Base-by-base conservation (phyloP, 495 filamentous ascomycete species). In the Penicillium angulare region DNA sequence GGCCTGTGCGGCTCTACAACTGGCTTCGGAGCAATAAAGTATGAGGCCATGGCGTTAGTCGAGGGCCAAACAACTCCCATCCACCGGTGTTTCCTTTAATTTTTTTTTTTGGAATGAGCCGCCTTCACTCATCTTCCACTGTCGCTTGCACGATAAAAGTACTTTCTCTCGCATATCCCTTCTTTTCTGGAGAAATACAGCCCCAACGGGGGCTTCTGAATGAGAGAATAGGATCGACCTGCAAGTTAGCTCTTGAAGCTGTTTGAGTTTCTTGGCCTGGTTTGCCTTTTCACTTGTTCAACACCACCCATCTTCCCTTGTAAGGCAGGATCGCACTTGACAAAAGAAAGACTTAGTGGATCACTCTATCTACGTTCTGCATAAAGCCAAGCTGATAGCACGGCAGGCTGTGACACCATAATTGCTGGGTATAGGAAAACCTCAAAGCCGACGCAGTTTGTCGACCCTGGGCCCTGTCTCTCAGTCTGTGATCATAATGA, bases 301-400 rank as follows among this genome's bases (percentile, higher is more conserved):
- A 48, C 24, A 34, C 26, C 41, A 49, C 36, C 34, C 43, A 34
- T 18, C 32, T 38, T 43, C 48, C 31, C 38, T 40, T 31, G 18
- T 20, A 18, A 33, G 31, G 29, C 43, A 55, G 33, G 49, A 49
- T 47, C 44, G 36, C 38, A 52, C 36, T 35, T n/a, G n/a, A n/a
- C n/a, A n/a, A n/a, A n/a, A n/a, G n/a, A 33, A 16, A 27, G 13
- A 16, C 12, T 41, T 44, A 36, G 35, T 34, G 38, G 36, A 55
- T 53, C 47, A 40, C 51, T 60, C 56, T 65, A 65, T 63, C 62
- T 65, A 65, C 59, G 53, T 57, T 57, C 48, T 63, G 57, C 54
- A 60, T 49, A 59, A 61, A 42, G 47, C 50, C 40, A 47, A 24
- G 41, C 20, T 42, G 38, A 18, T 8, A 41, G 38, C 50, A 33